Conservation (phyloP, 129 eudicot species). For the Helianthus tuberosus region DNA sequence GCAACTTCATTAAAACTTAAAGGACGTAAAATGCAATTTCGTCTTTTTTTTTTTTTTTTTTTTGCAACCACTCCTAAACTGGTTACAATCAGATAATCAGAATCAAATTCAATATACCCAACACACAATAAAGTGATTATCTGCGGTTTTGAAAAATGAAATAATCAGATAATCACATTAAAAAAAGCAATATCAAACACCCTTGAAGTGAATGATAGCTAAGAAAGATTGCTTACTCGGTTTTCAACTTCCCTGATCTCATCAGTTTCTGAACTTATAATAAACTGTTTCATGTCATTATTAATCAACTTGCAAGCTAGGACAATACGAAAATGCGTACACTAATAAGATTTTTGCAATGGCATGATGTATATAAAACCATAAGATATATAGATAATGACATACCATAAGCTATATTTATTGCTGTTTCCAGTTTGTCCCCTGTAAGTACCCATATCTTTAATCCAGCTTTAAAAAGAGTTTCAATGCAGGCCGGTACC, state of each 20-base stretch:
- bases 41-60: too few species aligned
- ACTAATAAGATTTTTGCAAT: slow-evolving; percentile 14
- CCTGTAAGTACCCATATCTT: slow-evolving; percentile 99
- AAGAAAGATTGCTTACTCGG: slow-evolving; percentile 49
- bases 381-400: not conserved
- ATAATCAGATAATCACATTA: not conserved
- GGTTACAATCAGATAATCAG: not conserved
- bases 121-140: not conserved
- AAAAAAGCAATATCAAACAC: not conserved
- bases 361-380: not conserved
- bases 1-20: too few species aligned
- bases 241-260: slow-evolving; percentile 86
- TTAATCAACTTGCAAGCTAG: slow-evolving; percentile 94
- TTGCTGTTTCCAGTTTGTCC: slow-evolving; percentile 98
- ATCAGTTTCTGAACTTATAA: slow-evolving; percentile 92
- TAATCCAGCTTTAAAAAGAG: slow-evolving; percentile 90
- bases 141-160: not conserved
- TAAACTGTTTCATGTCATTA: slow-evolving; percentile 89
- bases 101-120: not conserved
- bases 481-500: slow-evolving; percentile 95
- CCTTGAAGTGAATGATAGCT: not conserved
- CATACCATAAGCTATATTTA: slow-evolving; percentile 92
- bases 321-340: slow-evolving; percentile 6
- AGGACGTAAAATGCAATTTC: too few species aligned
- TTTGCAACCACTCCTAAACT: too few species aligned